Conservation (phyloP, 495 filamentous ascomycete genomes). For the Podospora pseudocomata region DNA sequence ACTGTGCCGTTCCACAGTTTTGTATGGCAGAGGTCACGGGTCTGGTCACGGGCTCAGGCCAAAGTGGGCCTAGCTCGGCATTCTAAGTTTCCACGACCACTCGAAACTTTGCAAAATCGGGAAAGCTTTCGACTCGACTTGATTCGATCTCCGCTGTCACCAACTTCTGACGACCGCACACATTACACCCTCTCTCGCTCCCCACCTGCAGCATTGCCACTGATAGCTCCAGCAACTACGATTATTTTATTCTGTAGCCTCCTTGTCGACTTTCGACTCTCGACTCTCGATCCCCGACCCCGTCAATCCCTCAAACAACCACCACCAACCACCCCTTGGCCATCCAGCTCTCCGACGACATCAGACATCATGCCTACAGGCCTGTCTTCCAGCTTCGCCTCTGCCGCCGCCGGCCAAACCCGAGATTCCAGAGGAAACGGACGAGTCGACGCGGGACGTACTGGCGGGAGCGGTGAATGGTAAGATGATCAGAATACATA, state of each 20-base stretch:
- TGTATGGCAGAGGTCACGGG: slow-evolving; percentile 22
- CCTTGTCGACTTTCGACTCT: not conserved
- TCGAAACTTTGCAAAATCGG: slow-evolving; percentile 33
- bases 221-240: not conserved
- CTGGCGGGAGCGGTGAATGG: slow-evolving; percentile 36
- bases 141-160: slow-evolving; percentile 14
- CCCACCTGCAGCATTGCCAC: not conserved
- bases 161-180: slow-evolving; percentile 14
- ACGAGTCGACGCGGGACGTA: slow-evolving; percentile 28
- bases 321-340: not conserved
- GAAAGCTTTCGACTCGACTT: slow-evolving; percentile 16
- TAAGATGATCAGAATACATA: slow-evolving; percentile 21
- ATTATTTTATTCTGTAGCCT: slow-evolving; percentile 1
- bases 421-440: slow-evolving; percentile 43
- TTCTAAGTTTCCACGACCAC: slow-evolving; percentile 28
- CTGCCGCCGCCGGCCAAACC: slow-evolving; percentile 72
- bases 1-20: slow-evolving; percentile 8
- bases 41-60: slow-evolving; percentile 21
- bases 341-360: not conserved
- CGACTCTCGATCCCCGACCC: not conserved
- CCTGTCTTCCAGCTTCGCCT: slow-evolving; percentile 79
- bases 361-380: slow-evolving; percentile 61
- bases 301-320: too few relatives aligned
- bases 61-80: slow-evolving; percentile 26
- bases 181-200: not conserved